Conservation (phyloP, 768 basidiomycete genomes). For the Chalciporus piperatus region DNA sequence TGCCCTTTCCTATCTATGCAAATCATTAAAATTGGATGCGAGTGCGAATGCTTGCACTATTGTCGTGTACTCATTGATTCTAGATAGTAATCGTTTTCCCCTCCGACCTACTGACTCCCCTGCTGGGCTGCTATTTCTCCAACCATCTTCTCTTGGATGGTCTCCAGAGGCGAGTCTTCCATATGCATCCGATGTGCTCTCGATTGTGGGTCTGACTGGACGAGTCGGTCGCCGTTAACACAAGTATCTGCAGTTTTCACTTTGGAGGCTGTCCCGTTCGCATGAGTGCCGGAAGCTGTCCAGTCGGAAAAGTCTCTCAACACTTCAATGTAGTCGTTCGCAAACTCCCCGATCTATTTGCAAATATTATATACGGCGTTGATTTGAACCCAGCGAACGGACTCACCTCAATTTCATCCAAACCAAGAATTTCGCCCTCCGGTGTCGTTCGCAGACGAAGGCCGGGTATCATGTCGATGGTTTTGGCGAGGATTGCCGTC, state of each 20-base stretch:
- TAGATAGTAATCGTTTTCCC: background rate
- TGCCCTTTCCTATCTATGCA: background rate
- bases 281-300: constrained; percentile 29
- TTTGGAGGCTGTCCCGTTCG: constrained; percentile 7
- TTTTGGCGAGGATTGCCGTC: constrained; percentile 60
- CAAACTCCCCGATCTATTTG: constrained; percentile 63
- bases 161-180: constrained; percentile 17
- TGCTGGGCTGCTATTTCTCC: background rate
- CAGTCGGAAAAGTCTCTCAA: constrained; percentile 63
- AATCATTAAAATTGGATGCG: background rate
- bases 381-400: background rate
- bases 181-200: background rate
- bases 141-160: constrained; percentile 16
- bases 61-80: background rate
- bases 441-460: constrained; percentile 50
- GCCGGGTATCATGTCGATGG: constrained; percentile 55
- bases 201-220: constrained; percentile 29
- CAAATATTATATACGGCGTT: background rate
- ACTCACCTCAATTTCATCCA: constrained; percentile 71
- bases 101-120: background rate
- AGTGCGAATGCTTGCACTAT: background rate
- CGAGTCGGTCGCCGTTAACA: constrained; percentile 38
- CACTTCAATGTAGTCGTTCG: constrained; percentile 66
- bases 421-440: constrained; percentile 58
- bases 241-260: constrained; percentile 10